These are phyloP conservation scores for Ascodesmis nigricans DNA, from an alignment of 495 filamentous ascomycete species.

Conservation along the genomic window DNA sequence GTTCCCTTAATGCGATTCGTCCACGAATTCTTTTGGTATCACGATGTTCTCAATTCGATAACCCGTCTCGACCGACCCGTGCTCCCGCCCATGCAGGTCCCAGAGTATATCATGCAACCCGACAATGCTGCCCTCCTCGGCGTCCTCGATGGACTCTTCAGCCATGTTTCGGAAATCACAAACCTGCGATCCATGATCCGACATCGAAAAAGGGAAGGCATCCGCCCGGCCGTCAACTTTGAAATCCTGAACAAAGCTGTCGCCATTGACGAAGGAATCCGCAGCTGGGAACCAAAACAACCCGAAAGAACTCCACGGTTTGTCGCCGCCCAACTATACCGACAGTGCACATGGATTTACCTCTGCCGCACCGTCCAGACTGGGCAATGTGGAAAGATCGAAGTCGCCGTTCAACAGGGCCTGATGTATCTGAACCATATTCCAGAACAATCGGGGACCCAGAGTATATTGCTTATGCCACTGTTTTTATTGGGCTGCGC, in stretches of 20 bases:
- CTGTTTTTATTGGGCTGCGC: constrained; percentile 76
- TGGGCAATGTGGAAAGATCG: constrained; percentile 41
- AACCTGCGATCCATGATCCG: constrained; percentile 58
- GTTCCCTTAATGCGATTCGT: constrained; percentile 57
- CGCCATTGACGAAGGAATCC: constrained; percentile 54
- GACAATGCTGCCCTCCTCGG: constrained; percentile 53
- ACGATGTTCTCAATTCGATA: constrained; percentile 62
- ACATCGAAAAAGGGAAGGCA: constrained; percentile 35
- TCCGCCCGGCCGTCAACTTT: constrained; percentile 55
- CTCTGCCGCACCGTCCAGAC: constrained; percentile 68
- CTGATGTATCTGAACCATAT: constrained; percentile 40
- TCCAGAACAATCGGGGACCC: constrained; percentile 38
- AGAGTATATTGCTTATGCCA: constrained; percentile 71
- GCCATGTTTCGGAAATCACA: constrained; percentile 59
- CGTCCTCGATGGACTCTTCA: constrained; percentile 70
- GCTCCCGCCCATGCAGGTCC: constrained; percentile 31
- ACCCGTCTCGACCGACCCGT: constrained; percentile 36
- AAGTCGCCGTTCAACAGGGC: constrained; percentile 55
- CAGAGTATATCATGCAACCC: constrained; percentile 51
- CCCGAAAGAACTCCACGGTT: constrained; percentile 47
- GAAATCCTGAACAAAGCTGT: constrained; percentile 49
- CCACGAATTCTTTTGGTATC: constrained; percentile 82
- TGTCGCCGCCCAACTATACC: constrained; percentile 59
- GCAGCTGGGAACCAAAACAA: constrained; percentile 52
- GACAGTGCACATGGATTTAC: constrained; percentile 82